A percentile compares a stretch with the other conserved stretches of the same genome.
Evolutionary conservation across 2,329 filamentous ascomycete species (phyloP).

Genomic region (Colletotrichum siamense): DNA sequence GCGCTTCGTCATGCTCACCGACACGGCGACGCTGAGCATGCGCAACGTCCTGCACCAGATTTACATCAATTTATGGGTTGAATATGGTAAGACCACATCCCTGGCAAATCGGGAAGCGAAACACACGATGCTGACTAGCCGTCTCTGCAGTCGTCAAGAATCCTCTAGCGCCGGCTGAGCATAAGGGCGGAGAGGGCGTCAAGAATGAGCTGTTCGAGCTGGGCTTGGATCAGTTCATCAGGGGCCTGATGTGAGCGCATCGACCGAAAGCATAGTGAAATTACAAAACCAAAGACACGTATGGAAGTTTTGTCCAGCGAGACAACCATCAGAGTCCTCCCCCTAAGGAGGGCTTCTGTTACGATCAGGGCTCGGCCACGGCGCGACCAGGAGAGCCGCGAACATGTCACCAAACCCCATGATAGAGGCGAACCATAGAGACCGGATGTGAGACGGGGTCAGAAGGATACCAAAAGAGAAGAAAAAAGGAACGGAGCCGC

Average conservation of each 20-base stretch:
- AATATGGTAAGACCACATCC: constrained; percentile 71
- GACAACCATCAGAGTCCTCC: not conserved
- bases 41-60: constrained; percentile 96
- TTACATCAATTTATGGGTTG: constrained; percentile 97
- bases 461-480: not conserved
- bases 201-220: constrained; percentile 75
- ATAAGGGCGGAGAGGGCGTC: constrained; percentile 72
- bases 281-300: not conserved
- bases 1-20: constrained; percentile 96
- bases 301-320: not conserved
- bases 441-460: not conserved
- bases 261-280: not conserved
- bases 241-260: constrained; percentile 60
- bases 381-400: not conserved
- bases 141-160: constrained; percentile 68
- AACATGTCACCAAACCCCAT: not conserved
- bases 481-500: not conserved
- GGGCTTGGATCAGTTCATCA: constrained; percentile 78
- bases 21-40: constrained; percentile 88
- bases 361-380: not conserved
- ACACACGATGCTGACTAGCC: constrained; percentile 21
- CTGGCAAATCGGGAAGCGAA: too few relatives aligned
- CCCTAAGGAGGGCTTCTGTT: not conserved
- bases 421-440: not conserved
- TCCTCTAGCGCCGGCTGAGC: constrained; percentile 71